Evolutionary conservation across 1,284 basidiomycete genomes (phyloP), one percentile per base, ranked within the genome.

Genomic region (Ustilago tritici): DNA sequence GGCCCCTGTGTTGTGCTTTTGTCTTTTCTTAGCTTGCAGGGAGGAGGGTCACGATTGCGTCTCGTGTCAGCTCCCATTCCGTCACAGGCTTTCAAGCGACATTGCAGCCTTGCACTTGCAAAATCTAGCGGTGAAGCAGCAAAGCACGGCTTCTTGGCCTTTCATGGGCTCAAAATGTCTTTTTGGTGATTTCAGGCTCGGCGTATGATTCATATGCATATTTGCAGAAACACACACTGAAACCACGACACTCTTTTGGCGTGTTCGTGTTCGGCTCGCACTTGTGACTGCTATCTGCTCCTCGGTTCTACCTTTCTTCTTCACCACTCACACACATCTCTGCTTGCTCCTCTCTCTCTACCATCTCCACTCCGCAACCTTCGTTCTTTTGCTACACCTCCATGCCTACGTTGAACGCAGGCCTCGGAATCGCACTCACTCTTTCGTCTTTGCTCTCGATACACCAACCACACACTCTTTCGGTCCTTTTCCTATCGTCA

Each of bases 321-420:
- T 46, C n/a, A 46, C 52, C 49, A 50, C 28, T 17, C 47, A 23
- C n/a, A 8, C 41, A 10, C 41, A 38, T 55, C n/a, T 32, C 19
- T n/a, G 50, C 46, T 19, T 49, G 23, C 23, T 38, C 34, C 19
- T 49, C 31, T n/a, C 56, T 28, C 46, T 35, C 15, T 12, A 41
- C 41, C 43, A 17, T 43, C 28, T 55, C 47, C 55, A 49, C 55
- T 62, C 49, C 52, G 38, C 54, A 38, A 38, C 9, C 34, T 12
- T 50, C 52, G 2, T 35, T 60, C 40, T 47, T 54, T 56, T 41
- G 41, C 28, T 31, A 14, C 57, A 46, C 40, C 15, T 19, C 19
- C 38, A 9, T 70, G 57, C 23, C 57, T 70, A 50, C 67, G 61
- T 70, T 64, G 67, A 70, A 41, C 67, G 67, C 43, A 70, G 67